Evolutionary conservation across 1,284 basidiomycete genomes (phyloP).

Genomic region (Cutaneotrichosporon cyanovorans): DNA sequence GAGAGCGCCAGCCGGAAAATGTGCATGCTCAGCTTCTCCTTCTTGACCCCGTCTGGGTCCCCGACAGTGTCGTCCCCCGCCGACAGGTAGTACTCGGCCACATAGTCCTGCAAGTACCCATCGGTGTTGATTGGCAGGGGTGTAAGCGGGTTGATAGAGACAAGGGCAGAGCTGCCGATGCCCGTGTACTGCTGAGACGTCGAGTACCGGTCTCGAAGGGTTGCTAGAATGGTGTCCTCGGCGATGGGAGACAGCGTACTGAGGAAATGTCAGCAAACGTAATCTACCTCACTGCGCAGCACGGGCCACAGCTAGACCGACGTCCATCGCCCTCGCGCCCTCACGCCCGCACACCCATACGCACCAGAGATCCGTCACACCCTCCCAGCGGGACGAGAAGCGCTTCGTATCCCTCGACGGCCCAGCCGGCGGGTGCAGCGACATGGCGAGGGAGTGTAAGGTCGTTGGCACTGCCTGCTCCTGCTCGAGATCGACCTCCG

Average conservation of each 20-base stretch:
- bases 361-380: slow-evolving; percentile 34
- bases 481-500: too few species aligned
- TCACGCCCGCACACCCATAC: too few species aligned
- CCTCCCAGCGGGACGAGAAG: slow-evolving; percentile 30
- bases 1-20: slow-evolving; percentile 84
- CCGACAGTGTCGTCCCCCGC: slow-evolving; percentile 49
- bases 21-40: slow-evolving; percentile 57
- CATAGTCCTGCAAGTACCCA: slow-evolving; percentile 71
- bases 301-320: slow-evolving; percentile 2
- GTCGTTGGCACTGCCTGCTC: not conserved
- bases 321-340: too few species aligned
- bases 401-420: slow-evolving; percentile 8
- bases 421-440: slow-evolving; percentile 7
- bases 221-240: slow-evolving; percentile 50
- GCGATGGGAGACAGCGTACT: slow-evolving; percentile 38
- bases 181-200: slow-evolving; percentile 72
- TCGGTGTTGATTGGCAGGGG: slow-evolving; percentile 73
- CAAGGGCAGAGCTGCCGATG: slow-evolving; percentile 61
- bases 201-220: slow-evolving; percentile 78
- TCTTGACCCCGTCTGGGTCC: slow-evolving; percentile 16
- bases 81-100: slow-evolving; percentile 57
- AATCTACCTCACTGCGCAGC: slow-evolving; percentile 2
- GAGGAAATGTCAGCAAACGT: not conserved
- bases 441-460: slow-evolving; percentile 7
- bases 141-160: slow-evolving; percentile 84